Evolutionary conservation across 306 rosid species (phyloP).

Genomic region (Quercus suber): DNA sequence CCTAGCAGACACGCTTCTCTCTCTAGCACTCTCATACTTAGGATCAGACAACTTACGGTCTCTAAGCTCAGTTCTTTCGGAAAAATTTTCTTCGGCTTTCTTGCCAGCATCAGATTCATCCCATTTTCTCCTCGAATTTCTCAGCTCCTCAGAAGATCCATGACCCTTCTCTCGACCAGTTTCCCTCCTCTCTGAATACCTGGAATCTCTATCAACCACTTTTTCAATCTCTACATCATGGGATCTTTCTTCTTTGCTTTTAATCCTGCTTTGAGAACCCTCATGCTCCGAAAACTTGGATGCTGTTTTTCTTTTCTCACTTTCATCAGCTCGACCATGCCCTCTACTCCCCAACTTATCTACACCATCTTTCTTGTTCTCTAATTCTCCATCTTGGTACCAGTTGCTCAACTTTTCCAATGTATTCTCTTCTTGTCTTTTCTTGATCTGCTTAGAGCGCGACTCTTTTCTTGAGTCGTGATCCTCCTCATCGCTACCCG

Average conservation of each 20-base stretch:
- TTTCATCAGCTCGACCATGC: slow-evolving; percentile 39
- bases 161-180: slow-evolving; percentile 66
- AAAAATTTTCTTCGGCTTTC: slow-evolving; percentile 46
- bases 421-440: slow-evolving; percentile 85
- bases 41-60: slow-evolving; percentile 52
- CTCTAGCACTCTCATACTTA: slow-evolving; percentile 61
- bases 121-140: slow-evolving; percentile 89
- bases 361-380: slow-evolving; percentile 57
- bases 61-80: slow-evolving; percentile 56
- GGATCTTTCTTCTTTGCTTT: slow-evolving; percentile 50
- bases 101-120: slow-evolving; percentile 64
- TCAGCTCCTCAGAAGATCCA: slow-evolving; percentile 64
- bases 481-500: slow-evolving; percentile 65
- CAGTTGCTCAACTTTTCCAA: slow-evolving; percentile 89
- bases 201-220: slow-evolving; percentile 56
- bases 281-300: slow-evolving; percentile 50
- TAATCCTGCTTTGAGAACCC: slow-evolving; percentile 48
- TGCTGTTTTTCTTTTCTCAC: slow-evolving; percentile 49
- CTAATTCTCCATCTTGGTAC: slow-evolving; percentile 92
- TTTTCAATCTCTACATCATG: slow-evolving; percentile 48
- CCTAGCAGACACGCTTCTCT: slow-evolving; percentile 56
- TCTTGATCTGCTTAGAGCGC: slow-evolving; percentile 62
- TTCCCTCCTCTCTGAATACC: slow-evolving; percentile 58
- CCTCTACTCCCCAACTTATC: slow-evolving; percentile 50
- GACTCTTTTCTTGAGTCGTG: slow-evolving; percentile 64